Percentiles rank a stretch among this genome's conserved stretches.
Evolutionary conservation across 2,329 filamentous ascomycete species (phyloP).

Genomic region (Penicillium vulpinum): DNA sequence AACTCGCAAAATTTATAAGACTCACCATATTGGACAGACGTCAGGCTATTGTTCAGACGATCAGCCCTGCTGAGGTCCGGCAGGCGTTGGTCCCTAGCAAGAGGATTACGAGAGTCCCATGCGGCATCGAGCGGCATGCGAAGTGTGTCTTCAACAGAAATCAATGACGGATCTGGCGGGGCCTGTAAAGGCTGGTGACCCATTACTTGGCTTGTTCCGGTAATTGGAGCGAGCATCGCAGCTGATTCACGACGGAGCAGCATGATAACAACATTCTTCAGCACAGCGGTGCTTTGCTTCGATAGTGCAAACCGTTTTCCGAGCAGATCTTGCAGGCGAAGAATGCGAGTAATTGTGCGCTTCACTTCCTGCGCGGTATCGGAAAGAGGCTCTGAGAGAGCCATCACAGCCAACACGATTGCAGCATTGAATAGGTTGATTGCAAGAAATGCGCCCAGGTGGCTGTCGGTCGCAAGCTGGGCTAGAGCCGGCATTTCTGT

Average conservation of each 20-base stretch:
- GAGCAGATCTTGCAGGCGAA: slow-evolving; percentile 42
- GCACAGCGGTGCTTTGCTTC: slow-evolving; percentile 32
- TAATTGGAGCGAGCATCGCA: slow-evolving; percentile 25
- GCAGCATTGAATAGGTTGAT: slow-evolving; percentile 50
- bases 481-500: slow-evolving; percentile 35
- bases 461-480: slow-evolving; percentile 44
- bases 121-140: slow-evolving; percentile 21
- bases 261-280: slow-evolving; percentile 27
- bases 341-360: slow-evolving; percentile 45
- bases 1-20: not conserved
- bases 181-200: not conserved
- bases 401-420: slow-evolving; percentile 46
- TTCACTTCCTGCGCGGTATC: slow-evolving; percentile 47
- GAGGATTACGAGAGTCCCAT: slow-evolving; percentile 6
- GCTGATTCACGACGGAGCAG: slow-evolving; percentile 28
- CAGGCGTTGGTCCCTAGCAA: slow-evolving; percentile 3
- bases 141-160: slow-evolving; percentile 28
- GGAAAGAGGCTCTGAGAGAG: slow-evolving; percentile 46
- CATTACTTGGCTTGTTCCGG: not conserved
- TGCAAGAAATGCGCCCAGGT: slow-evolving; percentile 47
- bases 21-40: slow-evolving; percentile 26
- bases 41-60: slow-evolving; percentile 27
- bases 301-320: slow-evolving; percentile 37
- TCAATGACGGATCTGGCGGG: not conserved
- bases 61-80: slow-evolving; percentile 12